Base-by-base conservation (phyloP, 805 yeast species). In the Cyberlindnera meyerae region DNA sequence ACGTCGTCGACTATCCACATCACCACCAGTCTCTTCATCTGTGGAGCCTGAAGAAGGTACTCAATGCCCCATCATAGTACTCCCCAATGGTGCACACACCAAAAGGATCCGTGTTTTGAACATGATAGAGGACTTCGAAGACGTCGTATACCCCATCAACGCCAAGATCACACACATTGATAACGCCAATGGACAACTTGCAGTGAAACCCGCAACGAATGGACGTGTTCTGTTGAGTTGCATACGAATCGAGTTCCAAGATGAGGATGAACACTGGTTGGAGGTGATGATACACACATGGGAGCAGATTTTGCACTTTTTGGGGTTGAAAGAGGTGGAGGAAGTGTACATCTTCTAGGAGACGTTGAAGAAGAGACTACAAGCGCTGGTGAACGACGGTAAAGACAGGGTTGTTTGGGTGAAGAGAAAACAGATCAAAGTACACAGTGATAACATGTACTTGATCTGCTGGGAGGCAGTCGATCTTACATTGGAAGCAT, bases 311-410 rank as follows among this genome's bases (percentile, higher is more conserved):
- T 32, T 41, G 18, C 34, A 29, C n/a, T 53, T 53, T 34, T 29
- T 52, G 13, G 49, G 41, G 2, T 36, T 50, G 41, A 20, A 35
- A 12, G 58, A 52, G 28, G 30, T 50, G 22, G 58, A 53, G 33
- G 51, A 48, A 18, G 43, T 42, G 3, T 53, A 53, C 34, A 31
- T 51, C 12, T 33, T 35, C 1, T 27, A 44, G 4, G 27, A 31
- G 9, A 37, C 36, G 12, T 18, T 47, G 16, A 35, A 36, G 21
- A 17, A 27, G 8, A 34, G 36, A 4, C 26, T 52, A 18, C 12
- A 21, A 4, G n/a, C 15, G 3, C 31, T 50, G 3, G 7, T 47
- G n/a, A 36, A 30, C 6, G 13, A 27, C 1, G 31, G 21, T 11
- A 42, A 40, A 18, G 24, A 11, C 8, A 17, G 37, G 3, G 30